Percentiles rank a stretch among this genome's conserved stretches.
Conservation (phyloP, 305 asterid genomes). For the Solanum hybrid region DNA sequence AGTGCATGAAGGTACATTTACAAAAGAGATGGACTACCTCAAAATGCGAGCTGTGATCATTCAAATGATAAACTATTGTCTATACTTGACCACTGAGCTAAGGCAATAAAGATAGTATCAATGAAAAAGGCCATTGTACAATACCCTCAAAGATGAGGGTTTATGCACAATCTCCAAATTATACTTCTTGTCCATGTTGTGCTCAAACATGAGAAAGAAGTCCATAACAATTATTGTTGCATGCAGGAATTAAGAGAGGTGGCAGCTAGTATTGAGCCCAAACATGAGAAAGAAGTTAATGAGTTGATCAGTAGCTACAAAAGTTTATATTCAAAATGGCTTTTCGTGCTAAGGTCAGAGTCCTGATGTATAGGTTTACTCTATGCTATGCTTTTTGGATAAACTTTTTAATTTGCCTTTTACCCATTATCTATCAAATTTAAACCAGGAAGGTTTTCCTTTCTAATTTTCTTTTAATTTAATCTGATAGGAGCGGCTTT, state of each 20-base stretch:
- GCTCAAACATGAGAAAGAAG: not conserved
- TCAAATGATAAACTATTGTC: not conserved
- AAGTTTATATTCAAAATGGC: conserved; percentile 57
- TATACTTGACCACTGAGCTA: not conserved
- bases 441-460: not conserved
- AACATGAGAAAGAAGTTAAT: conserved; percentile 66
- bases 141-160: not conserved
- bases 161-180: not conserved
- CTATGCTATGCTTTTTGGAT: not conserved
- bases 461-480: not conserved
- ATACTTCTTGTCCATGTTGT: not conserved
- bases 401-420: not conserved
- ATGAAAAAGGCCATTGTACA: not conserved
- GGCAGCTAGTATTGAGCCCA: conserved; percentile 52
- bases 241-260: conserved; percentile 68
- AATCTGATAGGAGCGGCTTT: conserved; percentile 55
- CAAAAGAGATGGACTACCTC: not conserved
- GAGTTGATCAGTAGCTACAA: conserved; percentile 43
- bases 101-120: not conserved
- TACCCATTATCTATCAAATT: not conserved
- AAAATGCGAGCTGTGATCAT: not conserved
- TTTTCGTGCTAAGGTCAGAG: conserved; percentile 43
- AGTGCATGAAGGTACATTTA: not conserved
- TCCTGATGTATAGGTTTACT: not conserved
- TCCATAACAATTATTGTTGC: not conserved